Evolutionary conservation across 352 stramenopile genomes (phyloP), one percentile per base, ranked within the genome.

Genomic region (Phytopythium mirpurense): DNA sequence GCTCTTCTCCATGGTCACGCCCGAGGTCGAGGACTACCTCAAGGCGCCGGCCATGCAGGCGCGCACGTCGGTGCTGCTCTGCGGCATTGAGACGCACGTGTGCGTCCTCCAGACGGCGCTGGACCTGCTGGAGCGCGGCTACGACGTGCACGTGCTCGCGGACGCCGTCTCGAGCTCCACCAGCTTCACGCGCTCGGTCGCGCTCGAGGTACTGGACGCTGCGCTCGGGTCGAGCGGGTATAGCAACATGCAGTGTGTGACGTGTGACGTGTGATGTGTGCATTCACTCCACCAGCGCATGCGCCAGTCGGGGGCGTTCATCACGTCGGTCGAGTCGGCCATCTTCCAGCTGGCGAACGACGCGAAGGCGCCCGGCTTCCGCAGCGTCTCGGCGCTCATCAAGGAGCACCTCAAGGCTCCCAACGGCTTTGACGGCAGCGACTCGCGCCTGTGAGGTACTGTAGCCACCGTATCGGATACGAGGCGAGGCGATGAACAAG

Each of bases 1-100:
- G 66, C 78, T 96, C 52, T 99, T 99, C 72, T 98, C 88, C 16
- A 99, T 99, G 97, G 68, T 98, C 37, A 98, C 95, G n/a, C 67
- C 78, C 24, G 94, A 99, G 56, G 89, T 98, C 14, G 69, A 83
- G 29, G 56, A 67, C 27, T 73, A 98, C 59, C 56, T 99, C 35
- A 11, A 23, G 21, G 54, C 70, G 26, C 54, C 37, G 15, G 62
- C 62, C 36, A 67, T 74, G 50, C 57, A 60, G 19, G 59, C 80
- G 51, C 78, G 75, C 62, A 90, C 74, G 62, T 95, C 86, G 8
- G 82, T 96, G 42, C 78, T 98, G 34, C 70, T 99, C n/a, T 98
- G 98, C 41, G 97, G 97, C 24, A 99, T 99, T 48, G 97, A 99
- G 74, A 86, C 79, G 56, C 77, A 98, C 56, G 92, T 98, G 44